A percentile compares a stretch with the other conserved stretches of the same genome.
Evolutionary conservation across 805 yeast genomes (phyloP).

Genomic region (Hanseniaspora valbyensis): DNA sequence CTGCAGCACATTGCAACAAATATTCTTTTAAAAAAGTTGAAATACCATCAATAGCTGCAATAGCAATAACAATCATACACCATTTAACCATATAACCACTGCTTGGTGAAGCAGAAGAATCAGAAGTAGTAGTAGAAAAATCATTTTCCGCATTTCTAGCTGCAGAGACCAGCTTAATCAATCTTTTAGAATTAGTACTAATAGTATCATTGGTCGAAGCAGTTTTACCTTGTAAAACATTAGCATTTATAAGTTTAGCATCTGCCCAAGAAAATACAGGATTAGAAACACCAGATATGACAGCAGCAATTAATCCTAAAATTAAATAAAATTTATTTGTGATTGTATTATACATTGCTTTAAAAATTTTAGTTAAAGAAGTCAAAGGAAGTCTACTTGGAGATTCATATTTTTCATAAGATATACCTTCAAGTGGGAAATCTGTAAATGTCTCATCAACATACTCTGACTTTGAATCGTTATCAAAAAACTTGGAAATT

Average conservation of each 20-base stretch:
- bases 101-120: slow-evolving; percentile 25
- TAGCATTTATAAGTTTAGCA: slow-evolving; percentile 54
- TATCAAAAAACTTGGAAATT: slow-evolving; percentile 13
- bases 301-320: slow-evolving; percentile 44
- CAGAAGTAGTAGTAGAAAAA: slow-evolving; percentile 16
- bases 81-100: slow-evolving; percentile 40
- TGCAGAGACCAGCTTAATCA: too few species aligned
- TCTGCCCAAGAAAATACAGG: slow-evolving; percentile 75
- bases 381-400: slow-evolving; percentile 16
- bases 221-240: slow-evolving; percentile 36
- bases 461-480: neutral
- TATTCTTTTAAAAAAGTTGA: slow-evolving; percentile 42
- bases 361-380: slow-evolving; percentile 20
- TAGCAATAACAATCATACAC: slow-evolving; percentile 53
- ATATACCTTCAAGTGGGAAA: neutral
- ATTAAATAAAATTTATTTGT: slow-evolving; percentile 26
- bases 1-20: slow-evolving; percentile 49
- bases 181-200: too few species aligned
- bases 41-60: slow-evolving; percentile 56
- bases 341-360: slow-evolving; percentile 25
- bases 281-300: slow-evolving; percentile 50
- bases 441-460: neutral
- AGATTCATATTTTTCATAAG: neutral
- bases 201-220: too few species aligned
- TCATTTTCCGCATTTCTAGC: too few species aligned